Base-by-base conservation (phyloP, 768 basidiomycete species). In the Cystobasidium onofrii region DNA sequence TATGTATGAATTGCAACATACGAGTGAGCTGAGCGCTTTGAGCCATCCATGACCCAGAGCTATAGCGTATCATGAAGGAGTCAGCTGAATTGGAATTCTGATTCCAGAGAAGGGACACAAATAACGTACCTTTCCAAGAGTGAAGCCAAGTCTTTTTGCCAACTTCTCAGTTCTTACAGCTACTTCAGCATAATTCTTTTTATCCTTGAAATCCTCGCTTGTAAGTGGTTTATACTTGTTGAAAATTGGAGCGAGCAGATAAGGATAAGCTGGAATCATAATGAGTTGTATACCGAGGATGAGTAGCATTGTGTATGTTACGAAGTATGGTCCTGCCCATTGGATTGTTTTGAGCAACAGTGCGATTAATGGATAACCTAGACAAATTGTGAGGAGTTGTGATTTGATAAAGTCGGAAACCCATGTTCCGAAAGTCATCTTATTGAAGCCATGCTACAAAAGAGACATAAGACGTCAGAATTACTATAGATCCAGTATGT, bases 41-140 rank as follows among this genome's bases (percentile, higher is more conserved):
- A 92, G 33, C 96, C 96, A 80, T 98, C 94, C 77, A 98, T 97
- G 80, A 96, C 92, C 80, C 95, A 98, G 65, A 99, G 81, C 81
- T 94, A 20, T n/a, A 43, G 18, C 18, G 41, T 43, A 43, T 43
- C 7, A 7, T 43, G n/a, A n/a, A 7, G 41, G 18, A 43, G 18
- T 43, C 41, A 43, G 41, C 41, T n/a, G n/a, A n/a, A n/a, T n/a
- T n/a, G n/a, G n/a, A n/a, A n/a, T n/a, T n/a, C n/a, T n/a, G n/a
- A n/a, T n/a, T n/a, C n/a, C n/a, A 50, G 20, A 15, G 46, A 50
- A 12, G 57, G 17, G 57, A 60, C 6, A 20, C 27, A 54, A 23
- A 29, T 13, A 20, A 60, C 57, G 12, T 60, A 60, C 57, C 60
- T 73, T 89, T 79, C 89, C 96, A 72, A 97, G 83, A 0, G 96